Evolutionary conservation across 202 grass and related monocot species (phyloP).

Genomic region (Zizania palustris): DNA sequence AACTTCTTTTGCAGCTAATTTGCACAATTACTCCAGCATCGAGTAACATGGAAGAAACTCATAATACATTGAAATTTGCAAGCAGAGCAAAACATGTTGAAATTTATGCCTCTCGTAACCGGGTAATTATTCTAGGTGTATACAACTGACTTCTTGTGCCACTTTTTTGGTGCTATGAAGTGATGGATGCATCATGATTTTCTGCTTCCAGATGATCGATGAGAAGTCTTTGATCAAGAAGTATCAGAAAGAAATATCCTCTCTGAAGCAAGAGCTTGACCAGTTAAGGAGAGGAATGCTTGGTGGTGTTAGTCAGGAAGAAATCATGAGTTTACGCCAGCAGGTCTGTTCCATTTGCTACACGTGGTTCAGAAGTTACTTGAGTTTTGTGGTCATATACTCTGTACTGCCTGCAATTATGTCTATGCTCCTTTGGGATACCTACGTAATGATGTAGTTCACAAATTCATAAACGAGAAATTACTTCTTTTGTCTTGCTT

Average conservation of each 20-base stretch:
- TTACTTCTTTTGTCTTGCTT: slow-evolving; percentile 47
- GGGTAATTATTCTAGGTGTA: slow-evolving; percentile 55
- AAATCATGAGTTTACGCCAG: slow-evolving; percentile 84
- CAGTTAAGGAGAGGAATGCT: slow-evolving; percentile 83
- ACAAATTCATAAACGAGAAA: slow-evolving; percentile 22
- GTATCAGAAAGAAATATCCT: slow-evolving; percentile 95
- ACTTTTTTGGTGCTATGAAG: slow-evolving; percentile 22
- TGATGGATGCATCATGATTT: slow-evolving; percentile 22
- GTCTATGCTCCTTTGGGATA: slow-evolving; percentile 1
- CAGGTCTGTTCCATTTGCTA: slow-evolving; percentile 54
- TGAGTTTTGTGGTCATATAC: not conserved
- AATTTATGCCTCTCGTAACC: slow-evolving; percentile 90
- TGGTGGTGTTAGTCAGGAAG: slow-evolving; percentile 80
- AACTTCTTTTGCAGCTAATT: slow-evolving; percentile 72
- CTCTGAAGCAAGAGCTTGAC: slow-evolving; percentile 91
- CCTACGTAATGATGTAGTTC: slow-evolving; percentile 17
- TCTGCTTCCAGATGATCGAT: slow-evolving; percentile 74
- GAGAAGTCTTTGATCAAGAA: slow-evolving; percentile 99
- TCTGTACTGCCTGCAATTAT: slow-evolving; percentile 23
- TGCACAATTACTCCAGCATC: slow-evolving; percentile 97
- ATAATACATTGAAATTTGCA: slow-evolving; percentile 98
- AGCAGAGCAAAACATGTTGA: slow-evolving; percentile 95
- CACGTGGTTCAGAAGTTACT: slow-evolving; percentile 30
- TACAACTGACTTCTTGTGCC: slow-evolving; percentile 22
- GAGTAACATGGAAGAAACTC: slow-evolving; percentile 97